A percentile compares a stretch with the other conserved stretches of the same genome.
phyloP scores from a whole-genome alignment of 2,329 filamentous ascomycete species.

The Sphaerulina vaccinii region DNA sequence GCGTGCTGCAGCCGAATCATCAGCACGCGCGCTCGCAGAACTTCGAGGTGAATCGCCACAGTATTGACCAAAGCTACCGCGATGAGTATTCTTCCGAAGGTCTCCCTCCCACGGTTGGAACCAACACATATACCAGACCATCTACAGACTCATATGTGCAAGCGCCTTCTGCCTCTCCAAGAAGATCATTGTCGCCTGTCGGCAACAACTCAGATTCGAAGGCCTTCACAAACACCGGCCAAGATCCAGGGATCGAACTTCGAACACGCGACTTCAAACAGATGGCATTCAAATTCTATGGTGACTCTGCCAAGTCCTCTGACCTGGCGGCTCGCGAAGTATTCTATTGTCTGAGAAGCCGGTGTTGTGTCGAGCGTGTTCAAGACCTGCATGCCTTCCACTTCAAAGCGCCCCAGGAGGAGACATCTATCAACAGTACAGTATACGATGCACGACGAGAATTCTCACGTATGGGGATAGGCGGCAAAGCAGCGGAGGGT shows the following conservation, averaged over 20 bases:
- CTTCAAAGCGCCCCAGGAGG: conserved; percentile 68
- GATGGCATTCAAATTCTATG: conserved; percentile 82
- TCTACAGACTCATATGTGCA: conserved; percentile 33
- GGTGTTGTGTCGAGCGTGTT: conserved; percentile 76
- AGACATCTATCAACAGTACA: conserved; percentile 71
- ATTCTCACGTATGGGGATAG: conserved; percentile 83
- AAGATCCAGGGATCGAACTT: conserved; percentile 79
- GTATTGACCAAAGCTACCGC: conserved; percentile 22
- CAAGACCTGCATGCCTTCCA: conserved; percentile 90
- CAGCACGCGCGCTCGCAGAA: conserved; percentile 16
- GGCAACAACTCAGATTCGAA: conserved; percentile 50
- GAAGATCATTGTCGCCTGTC: conserved; percentile 39
- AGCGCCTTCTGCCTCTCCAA: conserved; percentile 27
- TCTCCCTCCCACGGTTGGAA: conserved; percentile 36
- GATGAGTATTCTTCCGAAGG: too few species aligned
- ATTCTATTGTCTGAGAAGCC: conserved; percentile 78
- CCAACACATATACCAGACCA: conserved; percentile 26
- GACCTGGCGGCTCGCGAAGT: conserved; percentile 65
- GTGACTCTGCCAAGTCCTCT: conserved; percentile 21
- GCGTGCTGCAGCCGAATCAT: conserved; percentile 65
- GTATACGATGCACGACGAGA: conserved; percentile 84
- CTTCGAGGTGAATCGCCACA: conserved; percentile 13
- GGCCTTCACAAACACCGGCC: conserved; percentile 33
- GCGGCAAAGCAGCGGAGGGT: conserved; percentile 67
- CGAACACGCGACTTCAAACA: conserved; percentile 92